Conservation (phyloP, 805 yeast genomes). For the Ogataea wickerhamii region DNA sequence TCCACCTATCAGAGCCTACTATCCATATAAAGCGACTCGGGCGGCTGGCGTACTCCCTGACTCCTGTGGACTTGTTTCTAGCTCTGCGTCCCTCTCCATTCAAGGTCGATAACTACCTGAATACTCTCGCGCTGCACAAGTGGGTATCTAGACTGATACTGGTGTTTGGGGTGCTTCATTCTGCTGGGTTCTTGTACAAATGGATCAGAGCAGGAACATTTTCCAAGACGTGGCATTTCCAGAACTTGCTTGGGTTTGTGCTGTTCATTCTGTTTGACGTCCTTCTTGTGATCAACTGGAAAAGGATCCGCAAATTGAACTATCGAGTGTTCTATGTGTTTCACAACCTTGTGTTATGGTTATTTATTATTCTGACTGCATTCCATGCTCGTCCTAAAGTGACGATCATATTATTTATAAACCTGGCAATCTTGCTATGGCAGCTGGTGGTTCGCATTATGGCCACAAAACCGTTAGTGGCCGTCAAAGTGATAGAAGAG, state of each 20-base stretch:
- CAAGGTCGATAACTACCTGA: conserved; percentile 47
- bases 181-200: conserved; percentile 45
- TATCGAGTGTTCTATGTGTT: conserved; percentile 54
- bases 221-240: conserved; percentile 33
- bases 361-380: conserved; percentile 41
- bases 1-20: conserved; percentile 30
- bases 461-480: conserved; percentile 16
- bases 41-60: conserved; percentile 52
- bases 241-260: conserved; percentile 53
- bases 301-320: conserved; percentile 43
- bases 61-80: conserved; percentile 55
- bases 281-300: conserved; percentile 45
- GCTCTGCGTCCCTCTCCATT: conserved; percentile 55
- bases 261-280: conserved; percentile 35
- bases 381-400: conserved; percentile 76
- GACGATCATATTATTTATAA: conserved; percentile 30
- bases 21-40: conserved; percentile 56
- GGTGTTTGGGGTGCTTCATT: conserved; percentile 44
- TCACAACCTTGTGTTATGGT: conserved; percentile 51
- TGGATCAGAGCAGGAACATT: conserved; percentile 42
- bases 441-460: conserved; percentile 37
- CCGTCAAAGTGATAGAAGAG: conserved; percentile 20
- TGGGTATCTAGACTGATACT: conserved; percentile 65
- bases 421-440: conserved; percentile 30
- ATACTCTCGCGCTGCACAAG: conserved; percentile 56